These are phyloP conservation scores for Blastobotrys elegans DNA, from an alignment of 1,139 yeast genomes.

Conservation along the genomic window DNA sequence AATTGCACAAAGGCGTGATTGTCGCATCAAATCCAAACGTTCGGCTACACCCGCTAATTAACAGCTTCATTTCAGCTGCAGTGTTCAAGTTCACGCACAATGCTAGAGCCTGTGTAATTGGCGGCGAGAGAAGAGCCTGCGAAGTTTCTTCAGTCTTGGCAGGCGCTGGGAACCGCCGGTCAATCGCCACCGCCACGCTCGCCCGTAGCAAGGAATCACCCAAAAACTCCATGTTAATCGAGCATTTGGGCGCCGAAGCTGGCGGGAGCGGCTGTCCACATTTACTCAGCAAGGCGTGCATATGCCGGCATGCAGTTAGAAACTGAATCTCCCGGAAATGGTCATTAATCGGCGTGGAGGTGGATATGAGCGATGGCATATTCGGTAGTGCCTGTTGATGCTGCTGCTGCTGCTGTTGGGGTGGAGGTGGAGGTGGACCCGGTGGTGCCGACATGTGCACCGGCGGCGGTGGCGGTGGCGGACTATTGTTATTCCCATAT, in stretches of 20 bases:
- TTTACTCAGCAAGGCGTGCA: constrained; percentile 11
- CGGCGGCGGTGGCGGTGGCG: no score
- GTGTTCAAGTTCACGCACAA: constrained; percentile 37
- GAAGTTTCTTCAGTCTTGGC: constrained; percentile 12
- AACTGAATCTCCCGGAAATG: constrained; percentile 5
- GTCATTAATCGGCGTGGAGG: background rate
- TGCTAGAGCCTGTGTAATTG: constrained; percentile 26
- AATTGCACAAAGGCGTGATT: constrained; percentile 58
- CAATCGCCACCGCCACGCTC: constrained; percentile 57
- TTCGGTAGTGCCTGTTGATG: background rate
- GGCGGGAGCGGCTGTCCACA: constrained; percentile 7
- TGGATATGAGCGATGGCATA: background rate
- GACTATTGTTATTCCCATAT: no score
- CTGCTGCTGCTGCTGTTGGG: no score
- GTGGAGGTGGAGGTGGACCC: no score
- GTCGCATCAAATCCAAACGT: constrained; percentile 76
- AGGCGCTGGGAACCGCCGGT: constrained; percentile 24
- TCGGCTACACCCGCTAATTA: constrained; percentile 66
- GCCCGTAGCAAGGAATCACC: constrained; percentile 55
- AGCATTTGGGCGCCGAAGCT: background rate
- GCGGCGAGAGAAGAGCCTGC: constrained; percentile 15
- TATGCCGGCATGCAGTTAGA: constrained; percentile 12
- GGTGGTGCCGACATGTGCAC: background rate
- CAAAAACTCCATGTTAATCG: constrained; percentile 43
- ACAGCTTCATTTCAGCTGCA: constrained; percentile 49